phyloP scores from a whole-genome alignment of 305 asterid genomes.

The Salvia sclarea region DNA sequence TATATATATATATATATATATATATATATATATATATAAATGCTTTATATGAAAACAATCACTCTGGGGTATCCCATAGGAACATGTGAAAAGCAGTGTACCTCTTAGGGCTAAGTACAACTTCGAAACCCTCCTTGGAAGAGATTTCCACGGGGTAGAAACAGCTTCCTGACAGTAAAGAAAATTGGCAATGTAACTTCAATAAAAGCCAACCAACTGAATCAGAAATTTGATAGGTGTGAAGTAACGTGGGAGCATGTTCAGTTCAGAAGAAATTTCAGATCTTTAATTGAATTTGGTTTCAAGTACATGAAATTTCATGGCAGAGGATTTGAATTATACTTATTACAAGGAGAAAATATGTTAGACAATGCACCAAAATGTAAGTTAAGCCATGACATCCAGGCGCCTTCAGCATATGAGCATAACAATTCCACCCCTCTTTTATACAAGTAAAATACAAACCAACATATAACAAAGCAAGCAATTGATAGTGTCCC shows the following conservation, averaged over 20 bases:
- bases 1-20: too few relatives aligned
- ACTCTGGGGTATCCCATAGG: conserved; percentile 3
- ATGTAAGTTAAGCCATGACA: background rate
- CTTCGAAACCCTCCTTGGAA: conserved; percentile 82
- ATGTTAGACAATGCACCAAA: background rate
- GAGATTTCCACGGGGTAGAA: conserved; percentile 84
- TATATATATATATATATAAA: background rate
- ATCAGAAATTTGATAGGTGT: conserved; percentile 3
- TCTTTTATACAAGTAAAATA: background rate
- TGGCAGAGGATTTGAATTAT: background rate
- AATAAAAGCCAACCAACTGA: conserved; percentile 18
- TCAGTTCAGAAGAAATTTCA: background rate
- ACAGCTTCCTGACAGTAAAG: conserved; percentile 69
- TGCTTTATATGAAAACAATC: background rate
- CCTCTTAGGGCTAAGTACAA: conserved; percentile 92
- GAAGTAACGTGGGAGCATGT: background rate
- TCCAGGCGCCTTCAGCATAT: background rate
- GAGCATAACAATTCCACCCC: background rate
- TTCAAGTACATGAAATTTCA: background rate
- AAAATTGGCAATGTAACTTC: conserved; percentile 19
- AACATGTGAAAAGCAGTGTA: conserved; percentile 27
- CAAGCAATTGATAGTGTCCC: background rate
- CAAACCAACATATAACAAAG: background rate
- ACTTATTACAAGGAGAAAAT: background rate
- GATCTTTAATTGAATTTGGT: background rate